Conservation (phyloP, 768 basidiomycete genomes). For the Tulasnella sp. region DNA sequence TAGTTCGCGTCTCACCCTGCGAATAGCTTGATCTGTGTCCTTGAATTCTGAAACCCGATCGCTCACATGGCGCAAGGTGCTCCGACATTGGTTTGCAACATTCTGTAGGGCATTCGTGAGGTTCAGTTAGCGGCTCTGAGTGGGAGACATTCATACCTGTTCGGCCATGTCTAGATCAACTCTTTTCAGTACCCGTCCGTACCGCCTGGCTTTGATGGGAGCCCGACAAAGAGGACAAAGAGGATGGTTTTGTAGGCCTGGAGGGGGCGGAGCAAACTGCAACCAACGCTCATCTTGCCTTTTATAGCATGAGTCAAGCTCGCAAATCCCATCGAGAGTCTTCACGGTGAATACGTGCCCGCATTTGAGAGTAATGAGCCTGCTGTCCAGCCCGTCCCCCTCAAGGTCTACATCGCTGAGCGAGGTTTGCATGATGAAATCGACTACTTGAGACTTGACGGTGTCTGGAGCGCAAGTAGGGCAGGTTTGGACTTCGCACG, state of each 20-base stretch:
- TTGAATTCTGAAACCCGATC: not conserved
- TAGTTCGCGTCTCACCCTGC: not conserved
- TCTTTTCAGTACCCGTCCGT: slow-evolving; percentile 59
- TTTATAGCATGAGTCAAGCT: slow-evolving; percentile 52
- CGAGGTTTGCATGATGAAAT: slow-evolving; percentile 53
- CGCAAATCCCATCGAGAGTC: slow-evolving; percentile 61
- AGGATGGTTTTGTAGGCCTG: slow-evolving; percentile 46
- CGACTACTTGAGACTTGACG: slow-evolving; percentile 48
- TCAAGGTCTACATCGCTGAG: slow-evolving; percentile 45
- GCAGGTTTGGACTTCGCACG: slow-evolving; percentile 55
- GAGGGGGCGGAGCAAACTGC: slow-evolving; percentile 45
- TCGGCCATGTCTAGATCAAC: slow-evolving; percentile 49
- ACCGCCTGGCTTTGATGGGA: slow-evolving; percentile 55
- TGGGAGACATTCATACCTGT: not conserved
- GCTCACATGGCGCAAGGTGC: not conserved
- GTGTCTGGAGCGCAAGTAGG: slow-evolving; percentile 47
- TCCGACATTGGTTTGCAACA: not conserved
- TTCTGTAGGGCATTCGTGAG: not conserved
- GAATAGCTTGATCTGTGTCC: not conserved
- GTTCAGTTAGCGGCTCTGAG: not conserved
- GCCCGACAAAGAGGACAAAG: slow-evolving; percentile 61
- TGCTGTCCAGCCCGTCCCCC: slow-evolving; percentile 44
- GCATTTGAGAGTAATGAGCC: slow-evolving; percentile 61
- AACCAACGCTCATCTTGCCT: slow-evolving; percentile 44
- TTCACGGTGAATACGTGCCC: slow-evolving; percentile 67